Conservation (phyloP, 2,329 filamentous ascomycete genomes). For the Neonectria magnoliae region DNA sequence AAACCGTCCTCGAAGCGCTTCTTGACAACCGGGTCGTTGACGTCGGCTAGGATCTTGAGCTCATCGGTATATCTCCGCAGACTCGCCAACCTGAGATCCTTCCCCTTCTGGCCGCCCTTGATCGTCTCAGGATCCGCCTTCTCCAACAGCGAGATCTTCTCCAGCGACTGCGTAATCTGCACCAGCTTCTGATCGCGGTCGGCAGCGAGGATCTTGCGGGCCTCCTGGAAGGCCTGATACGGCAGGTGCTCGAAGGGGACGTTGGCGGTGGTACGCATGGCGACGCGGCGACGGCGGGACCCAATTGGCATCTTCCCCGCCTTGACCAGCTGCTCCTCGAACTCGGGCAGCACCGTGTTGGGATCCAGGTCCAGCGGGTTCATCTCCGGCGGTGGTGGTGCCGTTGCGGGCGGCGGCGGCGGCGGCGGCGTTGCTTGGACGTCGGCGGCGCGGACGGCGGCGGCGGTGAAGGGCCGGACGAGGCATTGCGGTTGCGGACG, state of each 20-base stretch:
- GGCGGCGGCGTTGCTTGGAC: conserved; percentile 16
- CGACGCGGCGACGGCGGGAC: conserved; percentile 83
- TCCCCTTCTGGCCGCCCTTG: conserved; percentile 70
- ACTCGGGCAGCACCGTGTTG: conserved; percentile 69
- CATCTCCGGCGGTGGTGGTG: background rate
- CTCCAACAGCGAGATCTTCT: conserved; percentile 74
- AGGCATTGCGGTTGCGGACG: conserved; percentile 53
- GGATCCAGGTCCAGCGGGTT: conserved; percentile 66
- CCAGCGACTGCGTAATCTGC: conserved; percentile 73
- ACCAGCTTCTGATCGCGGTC: conserved; percentile 85
- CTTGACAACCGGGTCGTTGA: conserved; percentile 95
- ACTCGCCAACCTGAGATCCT: conserved; percentile 73
- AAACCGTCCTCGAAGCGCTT: conserved; percentile 91
- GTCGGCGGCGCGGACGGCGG: conserved; percentile 45
- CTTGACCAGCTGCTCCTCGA: conserved; percentile 73
- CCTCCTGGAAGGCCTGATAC: conserved; percentile 98
- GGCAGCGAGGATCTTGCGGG: conserved; percentile 80
- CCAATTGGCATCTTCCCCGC: conserved; percentile 78
- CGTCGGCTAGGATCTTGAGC: conserved; percentile 89
- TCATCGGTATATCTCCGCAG: conserved; percentile 78
- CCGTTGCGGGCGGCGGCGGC: conserved; percentile 38
- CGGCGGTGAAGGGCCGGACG: conserved; percentile 50
- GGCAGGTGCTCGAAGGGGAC: conserved; percentile 93
- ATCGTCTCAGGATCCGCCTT: conserved; percentile 65
- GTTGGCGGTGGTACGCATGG: conserved; percentile 70